Evolutionary conservation across 208 protist species (phyloP).

Genomic region (Leishmania aethiopica): DNA sequence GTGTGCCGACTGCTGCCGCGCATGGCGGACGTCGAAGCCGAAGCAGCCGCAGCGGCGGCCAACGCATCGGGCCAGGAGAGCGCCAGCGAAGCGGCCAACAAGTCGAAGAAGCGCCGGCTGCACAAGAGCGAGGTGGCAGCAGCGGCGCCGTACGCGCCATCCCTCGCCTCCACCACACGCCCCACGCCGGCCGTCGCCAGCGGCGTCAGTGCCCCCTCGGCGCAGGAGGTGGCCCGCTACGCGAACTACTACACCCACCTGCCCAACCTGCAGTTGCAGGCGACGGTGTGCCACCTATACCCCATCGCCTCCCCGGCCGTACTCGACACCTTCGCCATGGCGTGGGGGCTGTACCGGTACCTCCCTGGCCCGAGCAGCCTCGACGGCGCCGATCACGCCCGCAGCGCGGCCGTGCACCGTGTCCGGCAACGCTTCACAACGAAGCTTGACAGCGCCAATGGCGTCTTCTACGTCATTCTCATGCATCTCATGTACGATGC

Average conservation of each 20-base stretch:
- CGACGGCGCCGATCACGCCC: conserved; percentile 25
- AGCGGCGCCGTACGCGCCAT: conserved; percentile 5
- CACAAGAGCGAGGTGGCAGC: conserved; percentile 1
- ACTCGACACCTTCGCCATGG: conserved; percentile 61
- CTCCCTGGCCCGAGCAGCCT: conserved; percentile 42
- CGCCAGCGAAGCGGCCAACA: conserved; percentile 1
- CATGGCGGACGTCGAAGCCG: conserved; percentile 23
- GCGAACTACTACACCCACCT: conserved; percentile 68
- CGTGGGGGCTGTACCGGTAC: conserved; percentile 68
- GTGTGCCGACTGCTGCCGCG: conserved; percentile 55
- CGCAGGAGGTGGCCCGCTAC: conserved; percentile 43
- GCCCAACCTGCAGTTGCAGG: conserved; percentile 83
- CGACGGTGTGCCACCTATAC: conserved; percentile 73
- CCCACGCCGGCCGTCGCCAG: background rate
- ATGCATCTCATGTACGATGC: conserved; percentile 85
- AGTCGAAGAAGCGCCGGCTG: conserved; percentile 17
- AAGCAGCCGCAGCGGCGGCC: background rate
- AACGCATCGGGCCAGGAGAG: background rate
- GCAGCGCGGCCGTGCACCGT: conserved; percentile 50
- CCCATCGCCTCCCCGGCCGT: conserved; percentile 32
- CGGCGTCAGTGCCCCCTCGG: conserved; percentile 31
- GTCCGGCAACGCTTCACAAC: conserved; percentile 64
- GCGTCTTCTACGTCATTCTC: conserved; percentile 61
- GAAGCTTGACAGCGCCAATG: conserved; percentile 44
- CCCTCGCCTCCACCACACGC: conserved; percentile 32